phyloP scores from a whole-genome alignment of 768 basidiomycete genomes.

The Hypsizygus marmoreus region DNA sequence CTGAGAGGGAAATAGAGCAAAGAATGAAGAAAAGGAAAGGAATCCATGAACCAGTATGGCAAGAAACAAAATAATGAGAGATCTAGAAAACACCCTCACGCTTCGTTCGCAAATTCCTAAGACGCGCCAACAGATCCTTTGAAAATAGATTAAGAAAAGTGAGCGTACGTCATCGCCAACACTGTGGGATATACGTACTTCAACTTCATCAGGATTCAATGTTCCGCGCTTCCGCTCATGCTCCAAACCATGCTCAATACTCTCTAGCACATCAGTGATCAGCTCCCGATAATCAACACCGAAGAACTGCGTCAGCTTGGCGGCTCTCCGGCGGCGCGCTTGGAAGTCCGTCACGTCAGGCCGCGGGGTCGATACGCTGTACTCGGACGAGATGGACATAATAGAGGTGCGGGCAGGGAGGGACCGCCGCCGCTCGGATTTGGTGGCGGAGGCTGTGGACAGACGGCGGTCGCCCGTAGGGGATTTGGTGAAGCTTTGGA shows the following conservation, averaged over 20 bases:
- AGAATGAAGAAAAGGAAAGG: conserved; percentile 6
- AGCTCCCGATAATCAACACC: conserved; percentile 83
- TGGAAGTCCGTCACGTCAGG: conserved; percentile 63
- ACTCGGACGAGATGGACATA: conserved; percentile 58
- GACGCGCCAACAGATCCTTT: conserved; percentile 60
- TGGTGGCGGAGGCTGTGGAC: conserved; percentile 41
- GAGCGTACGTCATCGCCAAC: conserved; percentile 14
- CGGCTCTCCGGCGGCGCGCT: conserved; percentile 68
- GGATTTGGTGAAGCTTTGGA: conserved; percentile 21
- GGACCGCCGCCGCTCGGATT: conserved; percentile 68
- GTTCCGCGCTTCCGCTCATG: conserved; percentile 68
- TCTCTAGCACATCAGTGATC: conserved; percentile 76
- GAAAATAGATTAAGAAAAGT: too few species aligned
- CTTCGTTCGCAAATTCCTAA: conserved; percentile 57
- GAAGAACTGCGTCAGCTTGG: conserved; percentile 86
- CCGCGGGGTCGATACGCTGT: conserved; percentile 39
- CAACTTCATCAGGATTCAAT: conserved; percentile 66
- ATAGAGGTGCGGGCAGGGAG: conserved; percentile 67
- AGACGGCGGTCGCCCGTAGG: conserved; percentile 26
- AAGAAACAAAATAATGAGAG: conserved; percentile 3
- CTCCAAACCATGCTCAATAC: conserved; percentile 74
- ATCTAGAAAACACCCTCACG: conserved; percentile 33
- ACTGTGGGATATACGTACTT: conserved; percentile 48
- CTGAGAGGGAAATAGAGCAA: too few species aligned
- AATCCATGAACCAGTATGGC: neutral